These are phyloP conservation scores for Pseudocercospora fijiensis DNA, from an alignment of 2,329 filamentous ascomycete species.

Conservation along the genomic window DNA sequence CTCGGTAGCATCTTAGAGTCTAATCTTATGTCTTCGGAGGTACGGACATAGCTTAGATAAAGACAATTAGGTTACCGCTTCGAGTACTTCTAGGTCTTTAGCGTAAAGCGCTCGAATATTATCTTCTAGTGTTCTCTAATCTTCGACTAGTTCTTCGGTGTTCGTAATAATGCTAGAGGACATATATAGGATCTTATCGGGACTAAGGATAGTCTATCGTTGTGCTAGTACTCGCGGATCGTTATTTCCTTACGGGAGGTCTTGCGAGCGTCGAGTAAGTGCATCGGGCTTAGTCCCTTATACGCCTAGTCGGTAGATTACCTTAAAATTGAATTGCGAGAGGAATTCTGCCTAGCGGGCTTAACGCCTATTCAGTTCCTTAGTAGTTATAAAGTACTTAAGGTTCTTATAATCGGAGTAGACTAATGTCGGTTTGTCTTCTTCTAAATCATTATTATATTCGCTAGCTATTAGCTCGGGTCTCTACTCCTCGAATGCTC, in stretches of 20 bases:
- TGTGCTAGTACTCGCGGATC: not conserved
- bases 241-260: not conserved
- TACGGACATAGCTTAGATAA: not conserved
- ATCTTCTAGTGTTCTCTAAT: not conserved
- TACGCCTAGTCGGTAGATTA: too few relatives aligned
- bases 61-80: too few relatives aligned
- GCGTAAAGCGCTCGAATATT: not conserved
- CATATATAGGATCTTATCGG: not conserved
- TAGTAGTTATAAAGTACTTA: too few relatives aligned
- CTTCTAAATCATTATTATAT: not conserved
- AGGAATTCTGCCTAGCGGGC: too few relatives aligned
- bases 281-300: not conserved
- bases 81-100: not conserved
- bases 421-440: not conserved
- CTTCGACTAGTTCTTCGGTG: too few relatives aligned
- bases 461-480: not conserved
- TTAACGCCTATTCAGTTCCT: too few relatives aligned
- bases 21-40: not conserved
- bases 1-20: not conserved
- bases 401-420: constrained; percentile 6
- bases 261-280: not conserved
- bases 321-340: too few relatives aligned
- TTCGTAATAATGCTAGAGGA: not conserved
- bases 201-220: not conserved
- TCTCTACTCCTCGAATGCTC: not conserved